phyloP scores from a whole-genome alignment of 1,139 yeast genomes.

The Spencermartinsiella ligniputridi region DNA sequence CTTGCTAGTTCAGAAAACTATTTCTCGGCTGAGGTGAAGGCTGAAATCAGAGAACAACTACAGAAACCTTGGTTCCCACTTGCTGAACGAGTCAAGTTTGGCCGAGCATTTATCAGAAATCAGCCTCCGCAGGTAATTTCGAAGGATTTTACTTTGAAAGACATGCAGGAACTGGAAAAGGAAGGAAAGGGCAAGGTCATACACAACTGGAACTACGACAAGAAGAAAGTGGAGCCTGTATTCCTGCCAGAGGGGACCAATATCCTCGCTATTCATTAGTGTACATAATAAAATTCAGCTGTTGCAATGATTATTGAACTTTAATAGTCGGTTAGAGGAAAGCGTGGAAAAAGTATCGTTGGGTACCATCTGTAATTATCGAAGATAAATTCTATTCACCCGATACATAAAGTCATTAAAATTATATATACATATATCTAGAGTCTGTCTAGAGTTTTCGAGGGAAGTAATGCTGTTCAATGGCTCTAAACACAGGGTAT shows the following conservation, averaged over 20 bases:
- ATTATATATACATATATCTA: background rate
- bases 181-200: conserved; percentile 38
- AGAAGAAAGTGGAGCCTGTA: conserved; percentile 38
- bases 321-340: too few species aligned
- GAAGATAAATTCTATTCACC: too few species aligned
- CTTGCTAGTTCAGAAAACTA: conserved; percentile 6
- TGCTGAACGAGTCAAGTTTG: conserved; percentile 38
- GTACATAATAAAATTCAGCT: too few species aligned
- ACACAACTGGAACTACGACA: conserved; percentile 49
- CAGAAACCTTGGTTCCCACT: conserved; percentile 36
- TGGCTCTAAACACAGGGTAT: conserved; percentile 60
- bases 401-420: background rate
- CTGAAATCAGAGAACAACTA: conserved; percentile 34
- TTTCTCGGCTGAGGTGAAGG: conserved; percentile 29
- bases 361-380: too few species aligned
- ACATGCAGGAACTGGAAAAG: conserved; percentile 33
- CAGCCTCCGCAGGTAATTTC: conserved; percentile 16
- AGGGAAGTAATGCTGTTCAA: conserved; percentile 38
- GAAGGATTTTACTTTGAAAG: conserved; percentile 18
- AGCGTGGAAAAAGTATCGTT: too few species aligned
- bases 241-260: conserved; percentile 20
- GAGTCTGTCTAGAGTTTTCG: background rate
- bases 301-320: too few species aligned
- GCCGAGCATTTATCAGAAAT: conserved; percentile 36
- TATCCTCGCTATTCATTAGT: conserved; percentile 13